A percentile compares a stretch with the other conserved stretches of the same genome.
Evolutionary conservation across 345 rosid genomes (phyloP).

Genomic region (Laguncularia racemosa): DNA sequence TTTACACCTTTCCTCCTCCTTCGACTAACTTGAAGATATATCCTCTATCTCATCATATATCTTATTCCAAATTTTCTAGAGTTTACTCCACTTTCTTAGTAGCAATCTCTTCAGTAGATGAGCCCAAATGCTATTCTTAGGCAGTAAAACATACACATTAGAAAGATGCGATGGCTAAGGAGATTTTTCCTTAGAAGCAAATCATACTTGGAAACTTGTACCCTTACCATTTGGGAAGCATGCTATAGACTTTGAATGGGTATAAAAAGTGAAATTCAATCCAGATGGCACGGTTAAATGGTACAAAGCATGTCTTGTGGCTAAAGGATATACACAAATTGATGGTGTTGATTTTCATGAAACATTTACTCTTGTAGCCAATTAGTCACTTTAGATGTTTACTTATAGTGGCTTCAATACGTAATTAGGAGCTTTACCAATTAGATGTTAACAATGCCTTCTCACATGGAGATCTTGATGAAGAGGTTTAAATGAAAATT

Average conservation of each 20-base stretch:
- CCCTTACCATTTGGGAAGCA: background rate
- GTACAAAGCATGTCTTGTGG: background rate
- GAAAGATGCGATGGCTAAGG: background rate
- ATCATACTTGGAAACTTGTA: background rate
- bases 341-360: constrained; percentile 6
- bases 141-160: background rate
- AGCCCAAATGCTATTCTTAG: constrained; percentile 1
- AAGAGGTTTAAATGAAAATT: background rate
- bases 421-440: background rate
- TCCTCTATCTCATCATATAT: background rate
- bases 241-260: constrained; percentile 6
- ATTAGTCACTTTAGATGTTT: background rate
- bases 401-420: background rate
- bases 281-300: background rate
- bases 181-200: background rate
- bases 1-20: background rate
- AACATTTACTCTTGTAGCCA: background rate
- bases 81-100: background rate
- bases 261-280: constrained; percentile 4
- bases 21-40: background rate
- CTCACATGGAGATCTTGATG: no score
- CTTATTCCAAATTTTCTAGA: background rate
- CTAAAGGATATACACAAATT: constrained; percentile 5
- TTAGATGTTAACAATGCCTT: background rate
- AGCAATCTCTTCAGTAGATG: background rate